Evolutionary conservation across 148 eudicot genomes (phyloP).

Genomic region (Chenopodium berlandieri): DNA sequence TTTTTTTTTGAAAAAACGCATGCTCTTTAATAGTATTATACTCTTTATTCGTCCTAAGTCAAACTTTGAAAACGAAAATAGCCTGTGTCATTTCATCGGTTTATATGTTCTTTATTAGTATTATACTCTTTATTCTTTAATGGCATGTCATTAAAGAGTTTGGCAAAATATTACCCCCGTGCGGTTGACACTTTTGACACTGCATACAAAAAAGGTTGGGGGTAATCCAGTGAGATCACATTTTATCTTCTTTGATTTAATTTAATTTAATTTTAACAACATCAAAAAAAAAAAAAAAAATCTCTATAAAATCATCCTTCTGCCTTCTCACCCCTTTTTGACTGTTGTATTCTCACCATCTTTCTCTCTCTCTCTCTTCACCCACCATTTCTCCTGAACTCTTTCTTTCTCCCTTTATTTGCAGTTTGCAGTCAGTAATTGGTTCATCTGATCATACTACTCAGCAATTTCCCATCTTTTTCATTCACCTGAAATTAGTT

Average conservation of each 20-base stretch:
- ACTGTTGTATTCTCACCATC: conserved; percentile 10
- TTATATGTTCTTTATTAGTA: too few species aligned
- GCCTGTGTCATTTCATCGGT: too few species aligned
- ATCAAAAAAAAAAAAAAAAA: too few species aligned
- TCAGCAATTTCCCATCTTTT: neutral
- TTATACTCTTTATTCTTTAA: too few species aligned
- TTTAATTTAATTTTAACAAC: too few species aligned
- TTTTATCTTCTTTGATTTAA: too few species aligned
- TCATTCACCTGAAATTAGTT: neutral
- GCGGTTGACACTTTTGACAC: conserved; percentile 20
- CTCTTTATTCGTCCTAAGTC: too few species aligned
- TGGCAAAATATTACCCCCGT: conserved; percentile 22
- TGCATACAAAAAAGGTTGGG: neutral
- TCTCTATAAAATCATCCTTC: conserved; percentile 25
- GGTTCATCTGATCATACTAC: neutral
- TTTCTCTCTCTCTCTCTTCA: neutral
- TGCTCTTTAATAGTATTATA: too few species aligned
- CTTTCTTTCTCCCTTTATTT: neutral
- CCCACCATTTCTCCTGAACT: neutral
- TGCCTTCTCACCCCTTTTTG: conserved; percentile 23
- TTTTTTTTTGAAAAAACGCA: too few species aligned
- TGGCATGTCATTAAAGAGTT: neutral
- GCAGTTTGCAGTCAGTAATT: neutral
- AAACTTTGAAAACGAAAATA: too few species aligned
- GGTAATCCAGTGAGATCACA: neutral